Conservation (phyloP, 208 protist genomes). For the Acanthamoeba culbertsoni region DNA sequence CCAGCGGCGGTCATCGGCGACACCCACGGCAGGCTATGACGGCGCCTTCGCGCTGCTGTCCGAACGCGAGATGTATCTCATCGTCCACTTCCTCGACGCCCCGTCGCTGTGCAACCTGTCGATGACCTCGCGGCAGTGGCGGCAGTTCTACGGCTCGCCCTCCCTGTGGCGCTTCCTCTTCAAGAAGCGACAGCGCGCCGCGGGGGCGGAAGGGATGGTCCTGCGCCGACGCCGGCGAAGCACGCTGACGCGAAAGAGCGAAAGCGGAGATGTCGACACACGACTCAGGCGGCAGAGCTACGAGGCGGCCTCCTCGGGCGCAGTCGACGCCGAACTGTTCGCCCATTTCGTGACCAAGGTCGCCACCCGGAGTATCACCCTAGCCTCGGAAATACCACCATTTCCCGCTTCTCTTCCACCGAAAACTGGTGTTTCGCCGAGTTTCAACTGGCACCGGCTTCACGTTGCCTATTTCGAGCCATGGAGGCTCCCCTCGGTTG, state of each 20-base stretch:
- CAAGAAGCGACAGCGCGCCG: constrained; percentile 10
- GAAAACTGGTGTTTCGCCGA: too few species aligned
- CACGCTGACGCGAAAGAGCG: background rate
- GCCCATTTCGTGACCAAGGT: background rate
- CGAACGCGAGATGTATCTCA: background rate
- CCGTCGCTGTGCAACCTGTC: background rate
- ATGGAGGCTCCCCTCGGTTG: background rate
- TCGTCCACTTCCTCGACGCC: constrained; percentile 24
- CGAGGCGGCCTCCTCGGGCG: background rate
- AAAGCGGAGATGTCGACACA: background rate
- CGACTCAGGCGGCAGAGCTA: background rate
- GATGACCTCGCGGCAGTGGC: background rate
- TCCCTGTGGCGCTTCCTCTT: constrained; percentile 47
- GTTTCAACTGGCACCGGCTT: constrained; percentile 23
- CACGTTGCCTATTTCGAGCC: constrained; percentile 25
- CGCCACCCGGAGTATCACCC: background rate
- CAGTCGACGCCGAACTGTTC: background rate
- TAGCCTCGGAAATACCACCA: background rate
- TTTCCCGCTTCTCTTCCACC: background rate
- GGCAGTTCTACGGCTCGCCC: background rate
- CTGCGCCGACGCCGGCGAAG: background rate
- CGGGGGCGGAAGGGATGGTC: background rate
- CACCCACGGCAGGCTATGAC: background rate
- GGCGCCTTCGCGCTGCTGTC: background rate
- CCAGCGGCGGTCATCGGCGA: background rate